phyloP scores from a whole-genome alignment of 2,329 filamentous ascomycete species.

The Amylocarpus encephaloides region DNA sequence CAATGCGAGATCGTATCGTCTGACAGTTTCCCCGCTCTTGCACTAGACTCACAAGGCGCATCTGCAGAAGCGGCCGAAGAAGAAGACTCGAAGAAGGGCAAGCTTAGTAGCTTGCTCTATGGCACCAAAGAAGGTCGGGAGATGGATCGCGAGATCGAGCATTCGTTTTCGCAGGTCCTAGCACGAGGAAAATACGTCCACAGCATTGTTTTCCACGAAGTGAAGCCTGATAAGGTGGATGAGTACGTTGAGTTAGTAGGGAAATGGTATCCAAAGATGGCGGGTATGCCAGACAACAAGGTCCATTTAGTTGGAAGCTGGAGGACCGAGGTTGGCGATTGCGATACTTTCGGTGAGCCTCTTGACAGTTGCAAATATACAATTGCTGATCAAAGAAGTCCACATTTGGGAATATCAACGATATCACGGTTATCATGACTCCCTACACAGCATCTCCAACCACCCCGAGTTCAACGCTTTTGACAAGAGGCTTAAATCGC shows the following conservation, averaged over 20 bases:
- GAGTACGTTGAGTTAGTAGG: slow-evolving; percentile 90
- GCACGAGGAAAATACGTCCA: slow-evolving; percentile 97
- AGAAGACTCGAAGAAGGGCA: slow-evolving; percentile 57
- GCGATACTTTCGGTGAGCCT: slow-evolving; percentile 82
- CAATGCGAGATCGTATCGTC: slow-evolving; percentile 35
- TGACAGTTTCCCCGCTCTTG: slow-evolving; percentile 32
- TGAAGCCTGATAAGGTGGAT: slow-evolving; percentile 91
- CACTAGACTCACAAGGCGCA: slow-evolving; percentile 56
- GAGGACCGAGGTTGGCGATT: slow-evolving; percentile 95
- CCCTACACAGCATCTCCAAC: slow-evolving; percentile 73
- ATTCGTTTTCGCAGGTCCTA: slow-evolving; percentile 90
- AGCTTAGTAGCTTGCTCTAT: slow-evolving; percentile 85
- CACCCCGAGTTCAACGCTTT: slow-evolving; percentile 82
- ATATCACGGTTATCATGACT: slow-evolving; percentile 92
- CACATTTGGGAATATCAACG: slow-evolving; percentile 99
- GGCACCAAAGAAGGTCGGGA: slow-evolving; percentile 93
- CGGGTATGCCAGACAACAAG: slow-evolving; percentile 77
- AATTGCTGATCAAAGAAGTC: slow-evolving; percentile 52
- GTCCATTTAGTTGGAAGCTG: slow-evolving; percentile 96
- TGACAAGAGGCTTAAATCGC: slow-evolving; percentile 73
- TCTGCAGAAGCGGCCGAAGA: slow-evolving; percentile 54
- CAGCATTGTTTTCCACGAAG: slow-evolving; percentile 92
- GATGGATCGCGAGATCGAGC: slow-evolving; percentile 91
- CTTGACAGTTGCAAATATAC: slow-evolving; percentile 5
- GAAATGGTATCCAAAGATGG: slow-evolving; percentile 87